Evolutionary conservation across 352 stramenopile species (phyloP), one percentile per base, ranked within the genome.

Genomic region (Thraustotheca clavata): DNA sequence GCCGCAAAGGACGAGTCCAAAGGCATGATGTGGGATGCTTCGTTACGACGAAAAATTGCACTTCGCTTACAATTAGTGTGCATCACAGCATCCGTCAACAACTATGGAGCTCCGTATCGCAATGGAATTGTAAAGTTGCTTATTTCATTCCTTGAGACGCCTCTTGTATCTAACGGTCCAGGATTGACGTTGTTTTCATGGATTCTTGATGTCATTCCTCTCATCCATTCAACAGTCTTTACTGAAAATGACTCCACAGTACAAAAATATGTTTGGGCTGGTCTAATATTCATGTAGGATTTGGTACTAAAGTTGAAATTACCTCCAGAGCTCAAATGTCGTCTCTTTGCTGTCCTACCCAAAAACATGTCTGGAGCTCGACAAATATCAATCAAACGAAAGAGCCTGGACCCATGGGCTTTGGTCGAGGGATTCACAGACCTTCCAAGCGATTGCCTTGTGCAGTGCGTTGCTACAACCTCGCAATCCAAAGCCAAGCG

Each of bases 101-200:
- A 89, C 67, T 91, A 72, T 50, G 38, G 41, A 24, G 26, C 38
- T 8, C 57, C 57, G 11, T 92, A 91, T 66, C 81, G 85, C 26
- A 84, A 94, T 59, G 80, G 85, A 20, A 92, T 94, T 32, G 80
- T 88, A 11, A 90, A 90, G 61, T 80, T 84, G 22, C 71, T 94
- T 9, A 91, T 93, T 60, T 77, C 79, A 32, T 66, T 92, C 12
- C 71, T 94, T 16, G 75, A 77, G 9, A 92, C 83, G 2, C 83
- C 82, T n/a, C 70, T 73, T 29, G 76, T 88, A 18, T 78, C 73
- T 14, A 75, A 69, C 36, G 83, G 74, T 32, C 69, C 75, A 0
- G 83, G 85, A 0, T 50, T 89, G 9, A 89, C 85, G 31, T 77
- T 94, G 5, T 94, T 94, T 57, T 87, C 77, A 60, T 94, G 85